Evolutionary conservation across 306 rosid genomes (phyloP).

Genomic region (Prosopis cineraria): DNA sequence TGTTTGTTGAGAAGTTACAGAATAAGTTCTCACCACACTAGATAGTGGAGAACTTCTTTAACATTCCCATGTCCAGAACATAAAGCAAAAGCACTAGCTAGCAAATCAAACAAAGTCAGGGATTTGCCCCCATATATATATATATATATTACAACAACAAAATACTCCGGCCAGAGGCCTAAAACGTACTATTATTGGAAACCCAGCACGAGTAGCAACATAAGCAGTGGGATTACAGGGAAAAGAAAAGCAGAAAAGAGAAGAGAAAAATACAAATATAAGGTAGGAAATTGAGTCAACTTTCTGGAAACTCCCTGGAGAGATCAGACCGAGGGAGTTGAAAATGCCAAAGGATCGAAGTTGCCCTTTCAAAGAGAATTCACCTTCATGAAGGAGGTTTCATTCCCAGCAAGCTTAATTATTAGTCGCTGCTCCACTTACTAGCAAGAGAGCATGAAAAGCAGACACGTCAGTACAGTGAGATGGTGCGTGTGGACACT

Average conservation of each 20-base stretch:
- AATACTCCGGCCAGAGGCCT: conserved; percentile 34
- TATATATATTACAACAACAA: neutral
- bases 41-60: conserved; percentile 21
- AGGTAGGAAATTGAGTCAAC: neutral
- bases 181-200: neutral
- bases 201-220: conserved; percentile 14
- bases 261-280: neutral
- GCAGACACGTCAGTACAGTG: neutral
- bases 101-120: neutral
- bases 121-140: neutral
- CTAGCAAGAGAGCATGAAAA: conserved; percentile 1
- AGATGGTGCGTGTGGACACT: neutral
- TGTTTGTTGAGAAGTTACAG: conserved; percentile 31
- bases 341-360: conserved; percentile 93
- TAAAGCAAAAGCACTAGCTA: neutral
- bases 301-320: conserved; percentile 32
- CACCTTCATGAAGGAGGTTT: conserved; percentile 49
- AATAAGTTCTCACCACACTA: conserved; percentile 37
- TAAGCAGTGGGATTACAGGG: conserved; percentile 12
- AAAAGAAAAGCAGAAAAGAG: conserved; percentile 5
- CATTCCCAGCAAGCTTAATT: conserved; percentile 38
- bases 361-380: conserved; percentile 73
- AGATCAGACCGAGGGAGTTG: conserved; percentile 35
- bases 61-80: neutral
- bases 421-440: conserved; percentile 16